Base-by-base conservation (phyloP, 148 eudicot species). In the Limonium bicolor region DNA sequence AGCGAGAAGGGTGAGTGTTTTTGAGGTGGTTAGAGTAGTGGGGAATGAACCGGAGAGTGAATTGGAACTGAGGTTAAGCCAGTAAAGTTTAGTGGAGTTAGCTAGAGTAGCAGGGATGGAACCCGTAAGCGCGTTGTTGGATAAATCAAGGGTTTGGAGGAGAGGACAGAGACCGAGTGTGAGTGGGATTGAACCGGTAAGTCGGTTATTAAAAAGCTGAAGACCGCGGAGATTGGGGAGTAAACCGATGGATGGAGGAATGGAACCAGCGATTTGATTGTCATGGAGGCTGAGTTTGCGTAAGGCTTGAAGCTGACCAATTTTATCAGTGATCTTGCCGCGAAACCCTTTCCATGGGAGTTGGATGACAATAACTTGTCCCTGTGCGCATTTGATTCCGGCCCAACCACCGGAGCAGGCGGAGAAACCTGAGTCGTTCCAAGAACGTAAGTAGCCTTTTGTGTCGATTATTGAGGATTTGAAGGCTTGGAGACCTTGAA, bases 311-410 rank as follows among this genome's bases (percentile, higher is more conserved):
- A 85, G 66, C 32, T 80, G 80, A 2, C 71, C 74, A 7, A 85
- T 62, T 36, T 67, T 74, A 7, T 72, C 67, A 2, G 80, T 71
- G 41, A 85, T 51, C 42, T 59, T 58, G 1, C 95, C 95, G 6
- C 76, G 69, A 35, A 85, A 56, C 0, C 66, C 63, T 46, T 70
- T 80, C 90, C 90, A 77, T 4, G 95, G 95, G 27, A 85, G 86
- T 55, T 85, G 90, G 41, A 85, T 74, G 2, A 80, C 90, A 41
- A 80, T 85, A 0, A 85, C 95, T 63, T 80, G 86, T 8, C 95
- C 95, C 52, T 85, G 53, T 4, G 95, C 90, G 65, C 95, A 85
- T 56, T 80, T 85, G 33, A 85, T 80, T 0, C 95, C 95, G 7
- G 21, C 39, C 95, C 95, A 85, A 3, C 80, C 73, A 28, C 86